Conservation (phyloP, 202 grass and related monocot species). For the Eragrostis tef region DNA sequence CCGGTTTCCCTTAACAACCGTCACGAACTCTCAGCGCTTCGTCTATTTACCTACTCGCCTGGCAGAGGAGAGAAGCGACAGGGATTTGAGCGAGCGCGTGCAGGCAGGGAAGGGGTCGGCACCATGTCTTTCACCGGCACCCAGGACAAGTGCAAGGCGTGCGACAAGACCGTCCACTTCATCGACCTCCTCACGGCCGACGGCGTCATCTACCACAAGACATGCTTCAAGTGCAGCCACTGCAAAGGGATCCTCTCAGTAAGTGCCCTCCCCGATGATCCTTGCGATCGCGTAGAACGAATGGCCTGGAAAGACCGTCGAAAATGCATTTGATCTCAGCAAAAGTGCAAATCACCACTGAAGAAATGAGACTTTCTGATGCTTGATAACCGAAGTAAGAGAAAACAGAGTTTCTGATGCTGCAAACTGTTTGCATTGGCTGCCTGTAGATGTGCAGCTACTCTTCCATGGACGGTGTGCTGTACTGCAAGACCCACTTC, state of each 20-base stretch:
- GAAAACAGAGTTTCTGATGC: not conserved
- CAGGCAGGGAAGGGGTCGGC: constrained; percentile 2
- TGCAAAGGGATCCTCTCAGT: constrained; percentile 95
- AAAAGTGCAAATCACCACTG: not conserved
- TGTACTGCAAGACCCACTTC: constrained; percentile 97
- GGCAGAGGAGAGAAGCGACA: constrained; percentile 25
- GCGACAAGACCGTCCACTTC: constrained; percentile 96
- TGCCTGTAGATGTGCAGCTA: constrained; percentile 82
- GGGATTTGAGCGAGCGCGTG: not conserved
- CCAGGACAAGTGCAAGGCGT: constrained; percentile 90
- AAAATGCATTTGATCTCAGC: not conserved
- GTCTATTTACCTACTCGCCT: constrained; percentile 37
- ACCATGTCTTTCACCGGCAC: constrained; percentile 97
- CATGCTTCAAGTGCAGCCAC: constrained; percentile 98
- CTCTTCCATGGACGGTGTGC: constrained; percentile 95
- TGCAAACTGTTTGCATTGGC: not conserved
- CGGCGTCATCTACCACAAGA: constrained; percentile 87
- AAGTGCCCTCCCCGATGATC: not conserved
- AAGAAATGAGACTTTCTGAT: not conserved
- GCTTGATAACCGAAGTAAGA: not conserved
- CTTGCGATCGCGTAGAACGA: not conserved
- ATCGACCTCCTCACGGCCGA: constrained; percentile 90
- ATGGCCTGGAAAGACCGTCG: not conserved
- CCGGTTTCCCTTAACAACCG: not conserved
- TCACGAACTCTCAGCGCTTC: not conserved